Evolutionary conservation across 129 eudicot genomes (phyloP), one percentile per base, ranked within the genome.

Genomic region (Centaurea solstitialis): DNA sequence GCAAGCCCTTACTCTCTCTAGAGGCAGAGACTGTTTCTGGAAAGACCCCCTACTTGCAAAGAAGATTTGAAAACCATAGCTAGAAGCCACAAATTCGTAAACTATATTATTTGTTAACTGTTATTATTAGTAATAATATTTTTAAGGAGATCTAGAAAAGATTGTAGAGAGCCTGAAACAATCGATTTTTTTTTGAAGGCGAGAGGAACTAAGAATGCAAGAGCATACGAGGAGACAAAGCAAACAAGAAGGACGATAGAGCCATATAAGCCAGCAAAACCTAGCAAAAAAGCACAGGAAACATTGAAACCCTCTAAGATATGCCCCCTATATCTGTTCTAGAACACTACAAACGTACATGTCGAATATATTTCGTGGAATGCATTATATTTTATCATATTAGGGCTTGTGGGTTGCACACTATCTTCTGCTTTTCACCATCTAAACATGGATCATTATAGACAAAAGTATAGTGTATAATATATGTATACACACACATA

Each of bases 391-490:
- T 70, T 67, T 68, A 65, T 41, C 69, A 68, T 12, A 43, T 70
- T 7, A 50, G 43, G 80, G 72, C 76, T 74, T 78, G 76, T 74
- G 83, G 76, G 62, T 72, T 12, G 74, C 83, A 83, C 83, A 79
- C 80, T 79, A 35, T 67, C 76, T 62, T 37, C 15, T 5, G 10
- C 81, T 40, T 68, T 47, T 21, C 70, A 35, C 76, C 33, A 70
- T 30, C 68, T 41, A 67, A 28, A 64, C 6, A 68, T 72, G 23
- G 71, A 41, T 57, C 79, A 67, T 41, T 74, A 74, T 74, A 62
- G 76, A 45, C 74, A 39, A 17, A 62, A 23, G 17, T 8, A 39
- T 39, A 71, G 0, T 43, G 1, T 30, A 18, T 68, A 78, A 17
- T 41, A 39, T 41, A n/a, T 75, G 33, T 18, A 8, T 39, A 20